Evolutionary conservation across 306 rosid genomes (phyloP), one percentile per base, ranked within the genome.

Genomic region (Cucumis hystrix): DNA sequence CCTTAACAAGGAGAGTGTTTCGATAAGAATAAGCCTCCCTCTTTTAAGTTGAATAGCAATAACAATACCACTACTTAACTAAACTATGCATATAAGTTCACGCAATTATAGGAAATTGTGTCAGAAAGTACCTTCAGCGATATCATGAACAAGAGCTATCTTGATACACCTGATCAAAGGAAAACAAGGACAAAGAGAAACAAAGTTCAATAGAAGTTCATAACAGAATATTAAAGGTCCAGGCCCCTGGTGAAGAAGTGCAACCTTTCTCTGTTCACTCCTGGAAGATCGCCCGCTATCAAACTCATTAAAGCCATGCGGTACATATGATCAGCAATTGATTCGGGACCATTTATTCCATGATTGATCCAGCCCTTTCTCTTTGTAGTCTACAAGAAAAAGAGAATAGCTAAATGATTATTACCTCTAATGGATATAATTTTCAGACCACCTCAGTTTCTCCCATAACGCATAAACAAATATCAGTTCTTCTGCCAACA

Each of bases 281-380:
- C 96, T 57, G 93, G 93, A 83, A 92, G 74, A 76, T 90, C 90
- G 33, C 65, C 83, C 58, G 90, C 89, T 87, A 92, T 88, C 83
- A 92, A 87, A 4, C 93, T 86, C 97, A 94, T 94, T 80, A 94
- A 70, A 83, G 95, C 89, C 98, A 94, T 92, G 68, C 93, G 96
- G 78, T 90, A 92, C 98, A 94, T 92, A 82, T 92, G 96, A 67
- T 94, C 95, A 79, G 98, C 93, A 80, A 94, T 87, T 1, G 98
- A 94, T 80, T 94, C 98, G 33, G 91, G 89, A 70, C 96, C 89
- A 86, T 80, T 85, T 80, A 92, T 94, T 76, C 97, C 97, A 74
- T 94, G 95, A 85, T 94, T 94, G 84, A 94, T 85, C 98, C 98
- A 92, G 13, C 98, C 97, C 81, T 89, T 92, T 79, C 97, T 85